Percentiles rank a stretch among this genome's conserved stretches.
These are phyloP conservation scores for Friedmanniomyces endolithicus DNA, from an alignment of 495 filamentous ascomycete species.

Conservation along the genomic window DNA sequence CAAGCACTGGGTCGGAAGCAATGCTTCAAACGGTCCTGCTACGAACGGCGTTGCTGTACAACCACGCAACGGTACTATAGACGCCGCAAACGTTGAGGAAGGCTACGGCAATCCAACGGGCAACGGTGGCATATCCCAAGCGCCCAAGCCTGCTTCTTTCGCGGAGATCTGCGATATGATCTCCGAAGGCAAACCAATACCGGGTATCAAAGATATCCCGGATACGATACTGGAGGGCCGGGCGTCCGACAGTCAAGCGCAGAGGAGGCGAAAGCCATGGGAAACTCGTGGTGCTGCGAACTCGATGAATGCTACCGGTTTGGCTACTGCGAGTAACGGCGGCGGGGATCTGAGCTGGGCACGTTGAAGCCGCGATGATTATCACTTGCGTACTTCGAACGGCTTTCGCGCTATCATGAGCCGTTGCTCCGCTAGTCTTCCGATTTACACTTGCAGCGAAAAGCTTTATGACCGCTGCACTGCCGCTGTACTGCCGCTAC, in stretches of 20 bases:
- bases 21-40: background rate
- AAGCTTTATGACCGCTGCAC: too few species aligned
- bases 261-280: constrained; percentile 66
- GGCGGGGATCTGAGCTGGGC: constrained; percentile 13
- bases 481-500: too few species aligned
- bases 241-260: constrained; percentile 38
- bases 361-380: background rate
- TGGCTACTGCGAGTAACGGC: background rate
- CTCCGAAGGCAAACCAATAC: constrained; percentile 67
- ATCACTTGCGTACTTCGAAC: too few species aligned
- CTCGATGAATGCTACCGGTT: background rate
- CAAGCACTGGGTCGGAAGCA: constrained; percentile 27
- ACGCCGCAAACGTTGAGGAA: background rate
- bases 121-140: constrained; percentile 12
- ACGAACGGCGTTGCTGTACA: background rate
- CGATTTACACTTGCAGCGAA: too few species aligned
- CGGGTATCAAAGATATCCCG: constrained; percentile 83
- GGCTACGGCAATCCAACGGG: background rate
- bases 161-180: constrained; percentile 83
- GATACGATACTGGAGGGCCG: constrained; percentile 61
- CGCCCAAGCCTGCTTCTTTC: constrained; percentile 73
- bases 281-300: constrained; percentile 36
- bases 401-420: too few species aligned
- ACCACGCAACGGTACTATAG: background rate
- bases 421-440: too few species aligned